phyloP scores from a whole-genome alignment of 768 basidiomycete species.

The Tephrocybe sp. region DNA sequence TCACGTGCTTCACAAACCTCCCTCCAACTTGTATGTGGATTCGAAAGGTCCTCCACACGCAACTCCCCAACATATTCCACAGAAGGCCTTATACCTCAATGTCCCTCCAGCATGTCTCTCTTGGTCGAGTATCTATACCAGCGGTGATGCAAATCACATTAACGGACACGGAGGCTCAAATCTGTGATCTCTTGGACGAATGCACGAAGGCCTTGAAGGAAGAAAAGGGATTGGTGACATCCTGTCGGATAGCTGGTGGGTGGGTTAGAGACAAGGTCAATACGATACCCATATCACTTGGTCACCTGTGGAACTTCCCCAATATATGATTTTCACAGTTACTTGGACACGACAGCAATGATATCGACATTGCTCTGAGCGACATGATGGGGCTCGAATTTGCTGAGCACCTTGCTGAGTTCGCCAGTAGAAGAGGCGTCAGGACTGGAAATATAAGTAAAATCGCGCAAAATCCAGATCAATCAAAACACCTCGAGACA shows the following conservation, averaged over 20 bases:
- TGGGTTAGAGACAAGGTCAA: constrained; percentile 98
- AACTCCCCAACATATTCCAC: not conserved
- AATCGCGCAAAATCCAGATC: constrained; percentile 93
- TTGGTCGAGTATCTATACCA: constrained; percentile 21
- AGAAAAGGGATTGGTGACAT: constrained; percentile 52
- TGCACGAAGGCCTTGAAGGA: constrained; percentile 60
- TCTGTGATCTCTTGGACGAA: constrained; percentile 80
- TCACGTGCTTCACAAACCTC: too few species aligned
- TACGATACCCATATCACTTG: constrained; percentile 3
- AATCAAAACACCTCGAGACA: constrained; percentile 97
- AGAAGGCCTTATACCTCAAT: constrained; percentile 7
- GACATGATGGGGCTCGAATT: constrained; percentile 91
- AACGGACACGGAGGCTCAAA: constrained; percentile 62
- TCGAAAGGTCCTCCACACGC: not conserved
- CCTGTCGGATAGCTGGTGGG: constrained; percentile 93
- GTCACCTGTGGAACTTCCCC: not conserved
- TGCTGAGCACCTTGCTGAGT: constrained; percentile 74
- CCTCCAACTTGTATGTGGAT: constrained; percentile 5
- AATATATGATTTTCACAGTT: constrained; percentile 48
- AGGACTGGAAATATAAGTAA: constrained; percentile 66
- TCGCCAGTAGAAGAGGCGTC: constrained; percentile 50
- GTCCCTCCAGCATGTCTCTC: constrained; percentile 11
- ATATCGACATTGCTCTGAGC: constrained; percentile 90
- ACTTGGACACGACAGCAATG: constrained; percentile 77
- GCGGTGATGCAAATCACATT: constrained; percentile 47